Percentiles rank a stretch among this genome's conserved stretches.
phyloP scores from a whole-genome alignment of 2,329 filamentous ascomycete genomes.

The Fusarium citri region DNA sequence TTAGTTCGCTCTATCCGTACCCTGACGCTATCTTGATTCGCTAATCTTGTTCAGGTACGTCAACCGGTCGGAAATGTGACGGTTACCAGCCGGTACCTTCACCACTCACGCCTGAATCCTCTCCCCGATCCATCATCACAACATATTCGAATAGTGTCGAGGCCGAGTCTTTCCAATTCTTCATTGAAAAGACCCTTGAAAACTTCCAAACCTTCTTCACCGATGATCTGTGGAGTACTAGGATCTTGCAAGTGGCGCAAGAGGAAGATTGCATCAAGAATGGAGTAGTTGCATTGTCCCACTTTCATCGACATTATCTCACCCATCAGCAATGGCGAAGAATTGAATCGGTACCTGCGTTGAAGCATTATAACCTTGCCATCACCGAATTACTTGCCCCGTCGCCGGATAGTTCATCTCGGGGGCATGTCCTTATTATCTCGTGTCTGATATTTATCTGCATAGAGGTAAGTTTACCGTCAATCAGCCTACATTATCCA shows the following conservation, averaged over 20 bases:
- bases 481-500: accelerated
- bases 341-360: background rate
- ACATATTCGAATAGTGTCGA: background rate
- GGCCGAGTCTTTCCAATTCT: slow-evolving; percentile 24
- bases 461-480: slow-evolving; percentile 1
- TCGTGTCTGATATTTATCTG: slow-evolving; percentile 35
- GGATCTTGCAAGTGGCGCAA: slow-evolving; percentile 18
- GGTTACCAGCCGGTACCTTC: background rate
- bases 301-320: slow-evolving; percentile 22
- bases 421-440: slow-evolving; percentile 6
- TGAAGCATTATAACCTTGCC: slow-evolving; percentile 30
- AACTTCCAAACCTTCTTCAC: slow-evolving; percentile 30
- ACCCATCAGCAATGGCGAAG: background rate
- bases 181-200: slow-evolving; percentile 23
- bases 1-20: background rate
- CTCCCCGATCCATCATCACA: background rate
- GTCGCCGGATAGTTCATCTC: background rate
- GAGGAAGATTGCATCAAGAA: slow-evolving; percentile 11
- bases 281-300: slow-evolving; percentile 10
- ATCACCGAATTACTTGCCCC: slow-evolving; percentile 3
- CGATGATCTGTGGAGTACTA: slow-evolving; percentile 22
- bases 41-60: slow-evolving; percentile 1
- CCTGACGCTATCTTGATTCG: background rate
- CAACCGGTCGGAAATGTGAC: slow-evolving; percentile 29
- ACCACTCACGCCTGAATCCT: background rate